Conservation (phyloP, 352 stramenopile species). For the Discostella stelligera region DNA sequence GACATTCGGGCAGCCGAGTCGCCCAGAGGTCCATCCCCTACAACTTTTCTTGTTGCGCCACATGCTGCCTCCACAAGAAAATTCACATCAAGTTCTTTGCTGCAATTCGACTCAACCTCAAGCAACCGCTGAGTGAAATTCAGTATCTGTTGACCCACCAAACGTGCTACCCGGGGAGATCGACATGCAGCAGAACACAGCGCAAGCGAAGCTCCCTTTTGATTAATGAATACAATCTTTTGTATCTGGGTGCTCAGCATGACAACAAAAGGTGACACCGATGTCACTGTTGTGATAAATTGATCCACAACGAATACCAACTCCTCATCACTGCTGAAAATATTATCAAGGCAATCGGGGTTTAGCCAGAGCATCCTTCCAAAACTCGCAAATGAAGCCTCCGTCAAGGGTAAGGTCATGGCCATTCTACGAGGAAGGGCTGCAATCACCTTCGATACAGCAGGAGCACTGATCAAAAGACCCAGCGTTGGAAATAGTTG, state of each 20-base stretch:
- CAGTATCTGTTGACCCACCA: constrained; percentile 29
- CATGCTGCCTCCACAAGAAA: constrained; percentile 34
- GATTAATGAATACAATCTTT: constrained; percentile 43
- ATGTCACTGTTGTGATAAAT: constrained; percentile 39
- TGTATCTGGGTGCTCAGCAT: constrained; percentile 35
- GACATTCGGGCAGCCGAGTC: constrained; percentile 21
- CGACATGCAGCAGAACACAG: constrained; percentile 30
- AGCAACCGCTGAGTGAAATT: constrained; percentile 33
- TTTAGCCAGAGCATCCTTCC: constrained; percentile 39
- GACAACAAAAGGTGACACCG: constrained; percentile 25
- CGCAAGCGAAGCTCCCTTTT: constrained; percentile 32
- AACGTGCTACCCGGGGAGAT: constrained; percentile 21
- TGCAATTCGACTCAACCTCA: constrained; percentile 27
- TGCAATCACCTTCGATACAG: constrained; percentile 24
- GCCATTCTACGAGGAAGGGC: constrained; percentile 11
- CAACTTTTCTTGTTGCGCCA: constrained; percentile 37
- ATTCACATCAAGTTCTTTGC: constrained; percentile 25
- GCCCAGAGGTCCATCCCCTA: constrained; percentile 42
- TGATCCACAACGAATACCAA: constrained; percentile 25
- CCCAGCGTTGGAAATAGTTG: constrained; percentile 42
- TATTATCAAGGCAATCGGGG: constrained; percentile 33
- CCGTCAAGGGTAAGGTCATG: constrained; percentile 19
- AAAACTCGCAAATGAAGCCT: constrained; percentile 29
- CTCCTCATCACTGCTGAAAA: constrained; percentile 33
- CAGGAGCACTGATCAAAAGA: constrained; percentile 26